phyloP scores from a whole-genome alignment of 441 rosid species.

The Jatropha podagrica region DNA sequence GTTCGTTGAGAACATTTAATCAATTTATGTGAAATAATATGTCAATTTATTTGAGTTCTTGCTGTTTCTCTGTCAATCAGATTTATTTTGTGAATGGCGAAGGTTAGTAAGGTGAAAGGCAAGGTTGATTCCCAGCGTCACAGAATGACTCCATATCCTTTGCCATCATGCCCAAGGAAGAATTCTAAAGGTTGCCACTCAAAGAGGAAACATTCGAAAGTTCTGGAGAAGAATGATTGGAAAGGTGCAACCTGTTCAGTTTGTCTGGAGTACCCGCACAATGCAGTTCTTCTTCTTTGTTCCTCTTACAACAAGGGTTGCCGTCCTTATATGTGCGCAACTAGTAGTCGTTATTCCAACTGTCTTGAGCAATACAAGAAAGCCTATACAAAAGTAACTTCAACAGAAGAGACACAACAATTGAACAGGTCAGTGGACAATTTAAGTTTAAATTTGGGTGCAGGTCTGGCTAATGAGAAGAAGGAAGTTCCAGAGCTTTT shows the following conservation, averaged over 20 bases:
- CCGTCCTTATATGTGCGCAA: constrained; percentile 96
- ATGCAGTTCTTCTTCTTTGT: constrained; percentile 92
- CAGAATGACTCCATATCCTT: constrained; percentile 24
- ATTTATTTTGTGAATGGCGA: constrained; percentile 48
- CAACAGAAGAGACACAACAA: constrained; percentile 32
- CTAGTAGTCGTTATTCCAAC: constrained; percentile 88
- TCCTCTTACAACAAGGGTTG: constrained; percentile 96
- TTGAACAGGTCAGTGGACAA: constrained; percentile 23
- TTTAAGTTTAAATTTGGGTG: constrained; percentile 27
- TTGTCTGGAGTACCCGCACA: constrained; percentile 96
- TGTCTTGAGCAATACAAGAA: constrained; percentile 88
- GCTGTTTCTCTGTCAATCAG: constrained; percentile 25
- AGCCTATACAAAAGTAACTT: constrained; percentile 60
- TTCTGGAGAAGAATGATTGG: constrained; percentile 68
- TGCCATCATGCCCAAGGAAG: constrained; percentile 36
- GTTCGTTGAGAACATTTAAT: neutral
- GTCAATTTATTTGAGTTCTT: constrained; percentile 12
- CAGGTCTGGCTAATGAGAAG: constrained; percentile 31
- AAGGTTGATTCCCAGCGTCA: constrained; percentile 29
- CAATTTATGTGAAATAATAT: neutral
- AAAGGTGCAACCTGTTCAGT: constrained; percentile 78
- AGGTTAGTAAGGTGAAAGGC: constrained; percentile 36
- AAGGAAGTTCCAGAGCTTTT: constrained; percentile 56
- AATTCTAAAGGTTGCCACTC: constrained; percentile 25
- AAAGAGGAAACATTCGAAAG: constrained; percentile 34